phyloP scores from a whole-genome alignment of 495 filamentous ascomycete genomes.

The Penicillium fimorum region DNA sequence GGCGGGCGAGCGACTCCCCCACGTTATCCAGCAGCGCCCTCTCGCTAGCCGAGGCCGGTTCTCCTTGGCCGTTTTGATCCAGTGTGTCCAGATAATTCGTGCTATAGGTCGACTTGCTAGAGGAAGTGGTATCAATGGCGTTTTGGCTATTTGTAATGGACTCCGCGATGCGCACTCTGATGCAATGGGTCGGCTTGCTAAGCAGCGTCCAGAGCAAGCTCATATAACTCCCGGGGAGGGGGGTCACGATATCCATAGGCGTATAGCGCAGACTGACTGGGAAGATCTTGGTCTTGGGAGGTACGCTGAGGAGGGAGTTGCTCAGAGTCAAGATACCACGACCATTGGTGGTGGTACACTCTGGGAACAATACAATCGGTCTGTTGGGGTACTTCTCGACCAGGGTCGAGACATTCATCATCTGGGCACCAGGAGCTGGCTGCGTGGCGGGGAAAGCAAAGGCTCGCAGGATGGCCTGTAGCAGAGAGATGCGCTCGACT shows the following conservation, averaged over 20 bases:
- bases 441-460: slow-evolving; percentile 57
- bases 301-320: slow-evolving; percentile 64
- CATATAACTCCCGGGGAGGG: slow-evolving; percentile 66
- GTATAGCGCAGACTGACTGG: slow-evolving; percentile 87
- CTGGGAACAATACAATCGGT: slow-evolving; percentile 82
- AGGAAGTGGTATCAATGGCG: slow-evolving; percentile 14
- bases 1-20: slow-evolving; percentile 79
- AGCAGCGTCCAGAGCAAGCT: slow-evolving; percentile 82
- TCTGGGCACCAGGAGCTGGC: slow-evolving; percentile 45
- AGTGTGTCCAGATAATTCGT: slow-evolving; percentile 52
- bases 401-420: slow-evolving; percentile 62
- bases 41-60: slow-evolving; percentile 53
- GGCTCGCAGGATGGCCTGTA: slow-evolving; percentile 69
- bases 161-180: slow-evolving; percentile 85
- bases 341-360: slow-evolving; percentile 92
- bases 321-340: slow-evolving; percentile 84
- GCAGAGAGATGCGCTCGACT: slow-evolving; percentile 73
- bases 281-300: slow-evolving; percentile 70
- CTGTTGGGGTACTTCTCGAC: slow-evolving; percentile 65
- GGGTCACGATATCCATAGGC: slow-evolving; percentile 85
- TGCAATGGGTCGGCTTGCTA: slow-evolving; percentile 81
- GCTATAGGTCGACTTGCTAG: slow-evolving; percentile 38
- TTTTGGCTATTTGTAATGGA: slow-evolving; percentile 50
- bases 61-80: slow-evolving; percentile 36
- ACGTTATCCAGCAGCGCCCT: slow-evolving; percentile 66